Conservation (phyloP, 805 yeast species). For the Candida nonsorbophila region DNA sequence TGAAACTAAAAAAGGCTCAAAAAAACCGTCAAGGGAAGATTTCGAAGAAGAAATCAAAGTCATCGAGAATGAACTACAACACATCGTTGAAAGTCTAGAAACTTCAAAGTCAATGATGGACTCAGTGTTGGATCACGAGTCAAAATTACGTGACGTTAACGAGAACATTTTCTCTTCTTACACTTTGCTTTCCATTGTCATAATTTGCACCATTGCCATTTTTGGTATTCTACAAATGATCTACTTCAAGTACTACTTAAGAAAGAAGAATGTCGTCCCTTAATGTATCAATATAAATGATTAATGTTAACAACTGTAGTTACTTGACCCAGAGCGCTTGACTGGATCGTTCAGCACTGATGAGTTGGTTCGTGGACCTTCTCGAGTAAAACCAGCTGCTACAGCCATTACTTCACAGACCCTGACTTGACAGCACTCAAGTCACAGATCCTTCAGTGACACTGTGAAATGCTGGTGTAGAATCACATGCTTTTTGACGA, state of each 20-base stretch:
- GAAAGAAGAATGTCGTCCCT: slow-evolving; percentile 15
- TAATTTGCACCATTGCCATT: slow-evolving; percentile 20
- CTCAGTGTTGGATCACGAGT: slow-evolving; percentile 28
- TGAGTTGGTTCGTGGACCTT: too few species aligned
- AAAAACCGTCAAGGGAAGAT: slow-evolving; percentile 12
- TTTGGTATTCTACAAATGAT: slow-evolving; percentile 27
- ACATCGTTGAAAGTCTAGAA: slow-evolving; percentile 23
- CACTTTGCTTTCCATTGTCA: slow-evolving; percentile 20
- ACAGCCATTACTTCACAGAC: too few species aligned
- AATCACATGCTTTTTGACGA: too few species aligned
- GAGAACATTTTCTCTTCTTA: slow-evolving; percentile 32
- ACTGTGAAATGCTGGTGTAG: too few species aligned
- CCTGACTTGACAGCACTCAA: too few species aligned
- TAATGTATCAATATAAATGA: slow-evolving; percentile 2
- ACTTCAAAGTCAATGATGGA: slow-evolving; percentile 21
- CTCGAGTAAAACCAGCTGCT: too few species aligned
- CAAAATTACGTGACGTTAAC: slow-evolving; percentile 29
- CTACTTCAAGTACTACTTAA: slow-evolving; percentile 25
- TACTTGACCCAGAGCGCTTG: too few species aligned
- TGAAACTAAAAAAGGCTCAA: slow-evolving; percentile 7
- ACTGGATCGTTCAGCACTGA: too few species aligned
- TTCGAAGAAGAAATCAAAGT: slow-evolving; percentile 24
- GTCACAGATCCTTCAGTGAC: too few species aligned
- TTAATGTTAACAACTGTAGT: too few species aligned
- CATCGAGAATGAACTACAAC: slow-evolving; percentile 26